Evolutionary conservation across 768 basidiomycete species (phyloP).

Genomic region (Phlegmacium glaucopus): DNA sequence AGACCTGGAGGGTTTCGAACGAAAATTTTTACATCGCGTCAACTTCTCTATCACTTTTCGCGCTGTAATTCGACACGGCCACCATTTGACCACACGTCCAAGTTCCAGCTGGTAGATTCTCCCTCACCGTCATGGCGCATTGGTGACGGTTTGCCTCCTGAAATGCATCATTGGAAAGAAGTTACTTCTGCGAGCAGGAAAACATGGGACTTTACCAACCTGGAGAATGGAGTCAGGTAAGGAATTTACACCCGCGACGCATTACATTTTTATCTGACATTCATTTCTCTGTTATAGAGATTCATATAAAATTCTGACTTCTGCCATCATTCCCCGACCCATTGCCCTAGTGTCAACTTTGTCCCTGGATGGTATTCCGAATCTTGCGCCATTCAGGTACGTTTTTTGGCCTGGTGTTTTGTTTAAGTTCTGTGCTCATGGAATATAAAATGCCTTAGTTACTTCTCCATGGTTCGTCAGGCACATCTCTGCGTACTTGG

Average conservation of each 20-base stretch:
- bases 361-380: slow-evolving; percentile 45
- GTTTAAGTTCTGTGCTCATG: not conserved
- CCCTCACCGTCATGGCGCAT: slow-evolving; percentile 42
- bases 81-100: slow-evolving; percentile 18
- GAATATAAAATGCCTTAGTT: slow-evolving; percentile 30
- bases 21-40: not conserved
- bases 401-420: slow-evolving; percentile 4
- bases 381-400: slow-evolving; percentile 69
- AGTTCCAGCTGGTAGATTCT: slow-evolving; percentile 32
- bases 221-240: slow-evolving; percentile 12
- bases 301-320: slow-evolving; percentile 50
- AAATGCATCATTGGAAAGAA: slow-evolving; percentile 13
- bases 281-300: slow-evolving; percentile 22
- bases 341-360: slow-evolving; percentile 65
- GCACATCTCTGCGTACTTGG: not conserved
- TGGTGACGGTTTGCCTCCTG: slow-evolving; percentile 33
- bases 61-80: slow-evolving; percentile 10
- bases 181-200: slow-evolving; percentile 29
- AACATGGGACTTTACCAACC: slow-evolving; percentile 35
- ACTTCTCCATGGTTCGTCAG: slow-evolving; percentile 57
- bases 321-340: slow-evolving; percentile 61
- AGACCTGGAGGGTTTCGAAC: no score
- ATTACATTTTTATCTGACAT: no score
- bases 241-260: no score
- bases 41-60: slow-evolving; percentile 6